Evolutionary conservation across 129 eudicot genomes (phyloP).

Genomic region (Flaveria linearis): DNA sequence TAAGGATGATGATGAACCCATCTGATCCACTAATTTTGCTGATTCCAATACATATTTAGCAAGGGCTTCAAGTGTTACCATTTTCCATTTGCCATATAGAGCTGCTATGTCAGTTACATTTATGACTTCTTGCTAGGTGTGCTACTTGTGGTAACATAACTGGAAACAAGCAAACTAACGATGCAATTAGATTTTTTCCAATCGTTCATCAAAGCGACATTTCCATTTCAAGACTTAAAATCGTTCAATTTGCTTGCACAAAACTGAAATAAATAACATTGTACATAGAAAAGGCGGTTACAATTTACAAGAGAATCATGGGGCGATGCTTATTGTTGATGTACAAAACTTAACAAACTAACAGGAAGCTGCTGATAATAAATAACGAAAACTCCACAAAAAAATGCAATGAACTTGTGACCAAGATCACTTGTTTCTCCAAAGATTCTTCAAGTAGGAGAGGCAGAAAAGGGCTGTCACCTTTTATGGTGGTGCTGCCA

Average conservation of each 20-base stretch:
- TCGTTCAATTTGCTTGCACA: constrained; percentile 14
- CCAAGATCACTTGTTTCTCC: constrained; percentile 26
- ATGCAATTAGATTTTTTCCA: too few species aligned
- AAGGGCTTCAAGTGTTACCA: background rate
- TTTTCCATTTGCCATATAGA: background rate
- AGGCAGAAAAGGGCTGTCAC: constrained; percentile 10
- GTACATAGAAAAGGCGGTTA: constrained; percentile 27
- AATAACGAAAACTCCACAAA: constrained; percentile 30
- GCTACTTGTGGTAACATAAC: too few species aligned
- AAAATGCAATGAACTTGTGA: constrained; percentile 34
- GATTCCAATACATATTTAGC: too few species aligned
- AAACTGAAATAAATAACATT: constrained; percentile 26
- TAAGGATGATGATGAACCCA: too few species aligned
- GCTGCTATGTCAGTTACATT: too few species aligned
- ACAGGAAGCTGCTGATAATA: constrained; percentile 34
- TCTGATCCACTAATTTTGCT: too few species aligned
- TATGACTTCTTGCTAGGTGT: too few species aligned
- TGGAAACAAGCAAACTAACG: too few species aligned
- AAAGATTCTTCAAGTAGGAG: constrained; percentile 14
- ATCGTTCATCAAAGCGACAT: too few species aligned
- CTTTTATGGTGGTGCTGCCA: constrained; percentile 9
- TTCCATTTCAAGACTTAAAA: background rate
- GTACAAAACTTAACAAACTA: constrained; percentile 46
- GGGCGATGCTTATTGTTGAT: constrained; percentile 30
- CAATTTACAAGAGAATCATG: constrained; percentile 36